Percentiles rank a stretch among this genome's conserved stretches.
Conservation (phyloP, 2,329 filamentous ascomycete species). For the Sporothrix brunneoviolacea region DNA sequence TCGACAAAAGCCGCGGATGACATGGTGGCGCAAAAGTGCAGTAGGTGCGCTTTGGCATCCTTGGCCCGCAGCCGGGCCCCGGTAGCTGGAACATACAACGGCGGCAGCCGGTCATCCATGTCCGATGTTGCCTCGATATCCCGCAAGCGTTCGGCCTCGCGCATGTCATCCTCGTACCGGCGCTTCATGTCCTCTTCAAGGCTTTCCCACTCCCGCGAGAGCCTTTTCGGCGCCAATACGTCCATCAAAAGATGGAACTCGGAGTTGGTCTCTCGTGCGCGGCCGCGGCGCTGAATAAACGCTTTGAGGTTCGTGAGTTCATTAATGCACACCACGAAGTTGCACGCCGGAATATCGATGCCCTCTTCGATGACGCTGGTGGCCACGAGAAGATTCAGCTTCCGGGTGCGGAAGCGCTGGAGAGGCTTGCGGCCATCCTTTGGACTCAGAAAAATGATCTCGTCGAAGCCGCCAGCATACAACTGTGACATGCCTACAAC, state of each 20-base stretch:
- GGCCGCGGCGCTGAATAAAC: slow-evolving; percentile 51
- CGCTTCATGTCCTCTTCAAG: slow-evolving; percentile 69
- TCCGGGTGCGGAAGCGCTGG: slow-evolving; percentile 46
- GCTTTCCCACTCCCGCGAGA: slow-evolving; percentile 47
- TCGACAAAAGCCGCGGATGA: slow-evolving; percentile 55
- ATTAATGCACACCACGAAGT: slow-evolving; percentile 54
- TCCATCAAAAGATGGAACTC: slow-evolving; percentile 41
- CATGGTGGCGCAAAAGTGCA: slow-evolving; percentile 70
- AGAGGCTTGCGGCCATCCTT: slow-evolving; percentile 32
- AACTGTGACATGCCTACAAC: slow-evolving; percentile 41
- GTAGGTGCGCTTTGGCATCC: slow-evolving; percentile 67
- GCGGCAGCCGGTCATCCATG: slow-evolving; percentile 28
- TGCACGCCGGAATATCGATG: slow-evolving; percentile 59
- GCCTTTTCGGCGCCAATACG: no score
- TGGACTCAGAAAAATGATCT: slow-evolving; percentile 25
- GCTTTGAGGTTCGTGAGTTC: slow-evolving; percentile 47
- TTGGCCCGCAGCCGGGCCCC: slow-evolving; percentile 64
- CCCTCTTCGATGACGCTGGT: slow-evolving; percentile 63
- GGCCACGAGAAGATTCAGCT: slow-evolving; percentile 51
- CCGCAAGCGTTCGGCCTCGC: slow-evolving; percentile 40
- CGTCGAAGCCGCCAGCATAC: slow-evolving; percentile 6
- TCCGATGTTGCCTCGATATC: slow-evolving; percentile 39
- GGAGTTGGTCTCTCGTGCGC: slow-evolving; percentile 45
- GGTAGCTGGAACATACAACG: slow-evolving; percentile 27
- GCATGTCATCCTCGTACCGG: slow-evolving; percentile 59